Conservation (phyloP, 805 yeast species). For the Candida insectalens region DNA sequence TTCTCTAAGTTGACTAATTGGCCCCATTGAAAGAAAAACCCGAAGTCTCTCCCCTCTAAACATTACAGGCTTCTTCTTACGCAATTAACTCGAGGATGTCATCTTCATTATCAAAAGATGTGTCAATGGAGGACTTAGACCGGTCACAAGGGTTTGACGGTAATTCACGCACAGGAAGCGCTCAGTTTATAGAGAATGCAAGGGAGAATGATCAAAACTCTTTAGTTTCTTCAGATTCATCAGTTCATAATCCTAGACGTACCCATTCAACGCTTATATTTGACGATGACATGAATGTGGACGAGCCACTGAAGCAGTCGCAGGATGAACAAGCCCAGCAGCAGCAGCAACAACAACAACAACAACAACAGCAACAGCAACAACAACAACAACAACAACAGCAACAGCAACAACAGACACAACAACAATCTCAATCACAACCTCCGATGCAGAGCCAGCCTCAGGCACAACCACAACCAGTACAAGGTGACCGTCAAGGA, state of each 20-base stretch:
- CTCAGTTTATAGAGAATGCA: slow-evolving; percentile 10
- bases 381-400: slow-evolving; percentile 5
- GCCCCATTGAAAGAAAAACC: background rate
- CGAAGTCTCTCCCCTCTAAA: too few relatives aligned
- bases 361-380: slow-evolving; percentile 10
- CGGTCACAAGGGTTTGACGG: slow-evolving; percentile 6
- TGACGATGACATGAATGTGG: slow-evolving; percentile 38
- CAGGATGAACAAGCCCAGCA: background rate
- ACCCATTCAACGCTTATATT: slow-evolving; percentile 66
- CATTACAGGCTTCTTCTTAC: too few relatives aligned
- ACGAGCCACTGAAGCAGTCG: slow-evolving; percentile 15
- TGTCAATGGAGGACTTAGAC: slow-evolving; percentile 26
- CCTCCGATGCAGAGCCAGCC: too few relatives aligned
- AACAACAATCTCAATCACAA: slow-evolving; percentile 6
- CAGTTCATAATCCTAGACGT: slow-evolving; percentile 25
- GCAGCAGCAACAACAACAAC: slow-evolving; percentile 14
- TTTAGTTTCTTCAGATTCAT: background rate
- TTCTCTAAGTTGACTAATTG: too few relatives aligned
- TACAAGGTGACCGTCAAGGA: too few relatives aligned
- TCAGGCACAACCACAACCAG: slow-evolving; percentile 3
- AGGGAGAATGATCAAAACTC: background rate
- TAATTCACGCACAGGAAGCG: slow-evolving; percentile 4
- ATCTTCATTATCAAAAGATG: slow-evolving; percentile 19
- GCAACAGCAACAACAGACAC: slow-evolving; percentile 3
- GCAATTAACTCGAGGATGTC: too few relatives aligned